Base-by-base conservation (phyloP, 371 early-diverging fungal genomes). In the Circinella minor region DNA sequence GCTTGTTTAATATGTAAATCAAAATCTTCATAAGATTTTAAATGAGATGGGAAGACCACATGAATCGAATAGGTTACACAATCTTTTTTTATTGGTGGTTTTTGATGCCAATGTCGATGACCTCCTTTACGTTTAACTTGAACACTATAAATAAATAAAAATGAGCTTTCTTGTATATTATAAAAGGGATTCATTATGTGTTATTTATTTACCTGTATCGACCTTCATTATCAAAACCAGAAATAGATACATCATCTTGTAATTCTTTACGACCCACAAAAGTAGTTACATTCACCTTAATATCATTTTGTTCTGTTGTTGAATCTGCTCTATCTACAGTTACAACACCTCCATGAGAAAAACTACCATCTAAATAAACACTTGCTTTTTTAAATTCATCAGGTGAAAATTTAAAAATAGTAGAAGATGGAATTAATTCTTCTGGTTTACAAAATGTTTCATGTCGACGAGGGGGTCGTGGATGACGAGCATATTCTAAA, bases 191-290 rank as follows among this genome's bases (percentile, higher is more conserved):
- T 27, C 27, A 27, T 27, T 0, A 27, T 27, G 27, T 27, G 27
- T 27, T 27, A 27, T 27, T 27, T 43, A 43, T 9, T 43, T 43
- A 43, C 43, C 43, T 48, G 36, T 66, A 74, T 46, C 66, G 61
- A 4, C 74, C 74, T 49, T 74, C 60, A 36, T 74, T 63, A 36
- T 74, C 74, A 59, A 66, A 74, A 13, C 68, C 69, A 34, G 67
- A 55, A n/a, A 70, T 60, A 3, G 67, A 20, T 0, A 74, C 70
- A 4, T 38, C 15, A 8, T 66, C 55, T 20, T 39, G 36, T 14
- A 74, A 54, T 43, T 63, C 43, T 48, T 69, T 36, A 55, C 37
- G 60, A n/a, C 70, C 70, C 36, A 57, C 51, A 10, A 61, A 65
- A 11, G 66, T 27, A 4, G 67, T 69, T n/a, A 69, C 61, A 51